phyloP scores from a whole-genome alignment of 805 yeast genomes.

The Metschnikowia gruessii region DNA sequence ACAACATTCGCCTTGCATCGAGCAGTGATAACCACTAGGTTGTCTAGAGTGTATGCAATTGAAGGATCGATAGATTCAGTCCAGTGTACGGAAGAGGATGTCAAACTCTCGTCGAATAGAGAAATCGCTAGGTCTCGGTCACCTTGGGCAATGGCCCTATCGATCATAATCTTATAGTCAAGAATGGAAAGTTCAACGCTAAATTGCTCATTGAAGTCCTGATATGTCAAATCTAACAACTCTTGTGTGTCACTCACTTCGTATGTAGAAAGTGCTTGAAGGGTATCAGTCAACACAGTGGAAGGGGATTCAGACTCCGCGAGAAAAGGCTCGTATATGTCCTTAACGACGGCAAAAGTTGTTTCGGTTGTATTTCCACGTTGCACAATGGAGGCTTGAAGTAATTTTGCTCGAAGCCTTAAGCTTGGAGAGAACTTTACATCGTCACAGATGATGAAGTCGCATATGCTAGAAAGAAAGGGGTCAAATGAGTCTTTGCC shows the following conservation, averaged over 20 bases:
- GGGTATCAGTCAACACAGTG: background rate
- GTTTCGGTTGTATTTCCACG: background rate
- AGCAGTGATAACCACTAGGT: constrained; percentile 39
- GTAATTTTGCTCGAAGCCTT: constrained; percentile 22
- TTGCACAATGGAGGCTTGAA: background rate
- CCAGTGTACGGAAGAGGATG: constrained; percentile 12
- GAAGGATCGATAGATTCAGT: constrained; percentile 14
- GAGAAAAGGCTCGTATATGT: constrained; percentile 4
- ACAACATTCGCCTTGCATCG: constrained; percentile 27
- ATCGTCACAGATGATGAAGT: constrained; percentile 22
- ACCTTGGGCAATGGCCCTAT: constrained; percentile 25
- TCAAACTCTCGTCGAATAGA: constrained; percentile 33
- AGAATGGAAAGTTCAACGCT: constrained; percentile 3
- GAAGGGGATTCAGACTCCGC: constrained; percentile 1
- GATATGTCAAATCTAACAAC: constrained; percentile 1
- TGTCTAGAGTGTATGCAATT: constrained; percentile 33
- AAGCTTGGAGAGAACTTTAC: constrained; percentile 23
- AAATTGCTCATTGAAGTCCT: constrained; percentile 1
- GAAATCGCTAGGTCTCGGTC: constrained; percentile 22
- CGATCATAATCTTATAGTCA: constrained; percentile 27
- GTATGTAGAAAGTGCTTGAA: constrained; percentile 3
- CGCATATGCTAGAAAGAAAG: constrained; percentile 15
- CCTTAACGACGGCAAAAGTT: background rate
- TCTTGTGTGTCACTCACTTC: background rate
- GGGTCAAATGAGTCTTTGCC: background rate